Percentiles rank a stretch among this genome's conserved stretches.
These are phyloP conservation scores for Neodidymelliopsis sp. DNA, from an alignment of 2,329 filamentous ascomycete genomes.

Conservation along the genomic window DNA sequence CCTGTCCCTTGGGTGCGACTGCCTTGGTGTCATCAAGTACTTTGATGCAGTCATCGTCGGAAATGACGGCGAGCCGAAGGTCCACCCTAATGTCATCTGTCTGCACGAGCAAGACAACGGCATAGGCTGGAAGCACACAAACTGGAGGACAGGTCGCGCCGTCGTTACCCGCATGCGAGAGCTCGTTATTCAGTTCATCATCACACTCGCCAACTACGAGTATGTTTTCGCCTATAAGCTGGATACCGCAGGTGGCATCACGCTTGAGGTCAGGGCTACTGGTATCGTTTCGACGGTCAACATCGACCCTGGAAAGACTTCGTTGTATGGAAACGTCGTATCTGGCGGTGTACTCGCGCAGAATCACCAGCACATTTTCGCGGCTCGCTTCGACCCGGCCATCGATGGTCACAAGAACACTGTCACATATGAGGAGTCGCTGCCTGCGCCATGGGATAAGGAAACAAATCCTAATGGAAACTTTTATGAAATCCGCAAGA, in stretches of 20 bases:
- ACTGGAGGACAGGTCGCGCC: constrained; percentile 69
- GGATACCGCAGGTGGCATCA: constrained; percentile 68
- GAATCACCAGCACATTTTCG: constrained; percentile 75
- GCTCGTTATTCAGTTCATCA: constrained; percentile 72
- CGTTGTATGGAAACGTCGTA: constrained; percentile 68
- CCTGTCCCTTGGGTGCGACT: constrained; percentile 71
- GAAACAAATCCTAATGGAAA: constrained; percentile 68
- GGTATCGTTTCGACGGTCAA: constrained; percentile 70
- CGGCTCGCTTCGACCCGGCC: constrained; percentile 65
- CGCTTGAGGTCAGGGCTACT: constrained; percentile 69
- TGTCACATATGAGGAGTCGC: constrained; percentile 62
- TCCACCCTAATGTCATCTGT: constrained; percentile 69
- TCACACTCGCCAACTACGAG: constrained; percentile 75
- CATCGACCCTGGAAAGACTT: constrained; percentile 64
- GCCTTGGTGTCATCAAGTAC: constrained; percentile 72
- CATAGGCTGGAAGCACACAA: constrained; percentile 75
- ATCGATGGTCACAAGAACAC: constrained; percentile 65
- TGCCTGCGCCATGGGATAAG: constrained; percentile 58
- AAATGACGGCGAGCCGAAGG: constrained; percentile 61
- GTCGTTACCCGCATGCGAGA: constrained; percentile 68
- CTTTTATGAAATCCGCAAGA: constrained; percentile 64
- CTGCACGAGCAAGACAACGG: constrained; percentile 75
- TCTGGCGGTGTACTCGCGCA: constrained; percentile 70
- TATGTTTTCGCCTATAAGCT: constrained; percentile 72
- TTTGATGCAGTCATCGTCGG: constrained; percentile 65